Evolutionary conservation across 2,329 filamentous ascomycete species (phyloP).

Genomic region (Drechslerella coelobrocha): DNA sequence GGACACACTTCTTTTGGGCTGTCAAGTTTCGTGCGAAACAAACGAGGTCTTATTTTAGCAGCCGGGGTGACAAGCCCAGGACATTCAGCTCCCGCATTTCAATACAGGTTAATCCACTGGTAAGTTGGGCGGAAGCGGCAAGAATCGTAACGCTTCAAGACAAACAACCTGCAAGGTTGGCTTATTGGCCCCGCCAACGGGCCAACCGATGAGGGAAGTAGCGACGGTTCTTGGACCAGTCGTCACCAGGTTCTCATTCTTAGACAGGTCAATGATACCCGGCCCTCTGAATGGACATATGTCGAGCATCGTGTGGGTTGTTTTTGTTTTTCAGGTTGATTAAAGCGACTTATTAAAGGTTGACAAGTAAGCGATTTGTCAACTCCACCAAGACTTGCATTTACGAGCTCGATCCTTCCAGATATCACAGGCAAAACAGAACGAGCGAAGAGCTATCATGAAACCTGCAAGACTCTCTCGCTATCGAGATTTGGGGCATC

Average conservation of each 20-base stretch:
- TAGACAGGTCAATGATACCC: conserved; percentile 28
- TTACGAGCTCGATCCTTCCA: conserved; percentile 3
- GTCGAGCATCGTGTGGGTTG: background rate
- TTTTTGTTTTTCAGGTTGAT: conserved; percentile 23
- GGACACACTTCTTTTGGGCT: conserved; percentile 48
- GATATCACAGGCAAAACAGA: conserved; percentile 30
- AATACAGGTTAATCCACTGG: conserved; percentile 43
- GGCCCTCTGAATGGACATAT: conserved; percentile 23
- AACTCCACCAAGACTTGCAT: conserved; percentile 23
- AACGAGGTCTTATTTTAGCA: conserved; percentile 51
- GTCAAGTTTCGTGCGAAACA: conserved; percentile 51
- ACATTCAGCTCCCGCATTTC: conserved; percentile 48
- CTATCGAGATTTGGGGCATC: conserved; percentile 25
- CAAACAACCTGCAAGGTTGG: conserved; percentile 42
- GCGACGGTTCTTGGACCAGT: conserved; percentile 20
- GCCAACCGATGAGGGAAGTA: conserved; percentile 44
- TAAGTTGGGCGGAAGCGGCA: conserved; percentile 47
- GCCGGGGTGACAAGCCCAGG: conserved; percentile 45
- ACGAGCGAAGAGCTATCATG: conserved; percentile 22
- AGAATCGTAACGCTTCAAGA: conserved; percentile 48
- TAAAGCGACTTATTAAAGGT: conserved; percentile 2
- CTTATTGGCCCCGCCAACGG: conserved; percentile 11
- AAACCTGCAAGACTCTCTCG: conserved; percentile 34
- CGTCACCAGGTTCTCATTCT: conserved; percentile 31
- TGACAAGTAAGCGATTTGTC: conserved; percentile 48